Evolutionary conservation across 2,329 filamentous ascomycete species (phyloP), one percentile per base, ranked within the genome.

Genomic region (Stemphylium lycopersici): DNA sequence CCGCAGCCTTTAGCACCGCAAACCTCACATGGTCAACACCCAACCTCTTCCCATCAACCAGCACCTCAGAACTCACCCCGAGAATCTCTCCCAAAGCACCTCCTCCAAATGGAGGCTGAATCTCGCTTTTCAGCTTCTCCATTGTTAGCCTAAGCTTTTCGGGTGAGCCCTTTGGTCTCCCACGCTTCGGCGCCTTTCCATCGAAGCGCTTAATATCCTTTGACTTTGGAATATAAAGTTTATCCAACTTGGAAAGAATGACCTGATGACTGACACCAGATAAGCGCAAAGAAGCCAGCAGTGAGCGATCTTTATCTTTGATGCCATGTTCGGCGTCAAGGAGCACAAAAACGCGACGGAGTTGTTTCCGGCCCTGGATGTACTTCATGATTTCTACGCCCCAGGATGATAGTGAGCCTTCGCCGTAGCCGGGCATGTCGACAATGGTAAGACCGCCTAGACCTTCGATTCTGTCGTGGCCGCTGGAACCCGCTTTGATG

Each of bases 351-450:
- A 83, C 84, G 48, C 85, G 76, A 8, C 84, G 78, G 38, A 89
- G 77, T 76, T 90, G 84, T 65, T 82, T 85, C 57, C 88, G 79
- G 38, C 79, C 78, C 59, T 80, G 77, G 29, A 91, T 71, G 73
- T 89, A 90, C 70, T 89, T 89, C 77, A 89, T 79, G 55, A 89
- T 87, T 71, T 90, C 84, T 20, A 73, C 68, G 0, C 88, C 88
- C 87, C 87, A 90, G 63, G 84, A 83, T 7, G 78, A 71, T 31
- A 81, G 75, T 65, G 84, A 86, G 1, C 82, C 86, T 52, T 84
- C 81, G 3, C 88, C 88, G 66, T 90, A 90, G 0, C 88, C 88
- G 1, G 88, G 88, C 83, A 88, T 88, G 70, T 91, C 88, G 16
- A 90, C 78, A 31, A 91, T 79, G 0, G 87, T 81, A 24, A 89